These are phyloP conservation scores for Pascua guehoae DNA, from an alignment of 1,284 basidiomycete genomes.

Conservation along the genomic window DNA sequence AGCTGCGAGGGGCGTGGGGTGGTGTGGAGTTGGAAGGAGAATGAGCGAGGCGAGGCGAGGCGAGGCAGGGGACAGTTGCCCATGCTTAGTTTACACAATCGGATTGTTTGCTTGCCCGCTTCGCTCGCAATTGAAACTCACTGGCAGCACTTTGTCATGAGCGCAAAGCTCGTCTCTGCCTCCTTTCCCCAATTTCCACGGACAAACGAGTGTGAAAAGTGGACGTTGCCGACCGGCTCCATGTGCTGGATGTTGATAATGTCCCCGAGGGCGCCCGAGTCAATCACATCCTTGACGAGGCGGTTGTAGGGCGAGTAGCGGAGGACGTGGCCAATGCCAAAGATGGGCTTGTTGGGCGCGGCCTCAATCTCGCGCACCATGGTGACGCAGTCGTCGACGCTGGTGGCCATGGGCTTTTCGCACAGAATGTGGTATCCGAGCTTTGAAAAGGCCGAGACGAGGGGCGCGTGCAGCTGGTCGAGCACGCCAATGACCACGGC, in stretches of 20 bases:
- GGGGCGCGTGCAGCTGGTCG: constrained; percentile 69
- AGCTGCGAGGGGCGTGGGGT: not conserved
- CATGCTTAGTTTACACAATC: no score
- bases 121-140: constrained; percentile 36
- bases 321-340: constrained; percentile 81
- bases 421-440: constrained; percentile 83
- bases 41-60: no score
- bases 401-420: constrained; percentile 85
- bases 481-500: constrained; percentile 68
- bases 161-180: constrained; percentile 65
- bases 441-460: constrained; percentile 66
- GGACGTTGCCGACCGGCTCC: constrained; percentile 39
- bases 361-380: constrained; percentile 69
- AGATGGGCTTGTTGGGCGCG: constrained; percentile 57
- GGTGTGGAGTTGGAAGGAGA: not conserved
- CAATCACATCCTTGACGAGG: constrained; percentile 65
- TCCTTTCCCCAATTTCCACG: constrained; percentile 75
- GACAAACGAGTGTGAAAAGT: constrained; percentile 64
- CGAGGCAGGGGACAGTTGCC: no score
- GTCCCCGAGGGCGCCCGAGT: constrained; percentile 66
- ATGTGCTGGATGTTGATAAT: constrained; percentile 63
- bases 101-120: not conserved
- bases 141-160: constrained; percentile 88
- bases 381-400: constrained; percentile 63
- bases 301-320: constrained; percentile 77